phyloP scores from a whole-genome alignment of 495 filamentous ascomycete genomes.

The Hypoxylon trugodes region DNA sequence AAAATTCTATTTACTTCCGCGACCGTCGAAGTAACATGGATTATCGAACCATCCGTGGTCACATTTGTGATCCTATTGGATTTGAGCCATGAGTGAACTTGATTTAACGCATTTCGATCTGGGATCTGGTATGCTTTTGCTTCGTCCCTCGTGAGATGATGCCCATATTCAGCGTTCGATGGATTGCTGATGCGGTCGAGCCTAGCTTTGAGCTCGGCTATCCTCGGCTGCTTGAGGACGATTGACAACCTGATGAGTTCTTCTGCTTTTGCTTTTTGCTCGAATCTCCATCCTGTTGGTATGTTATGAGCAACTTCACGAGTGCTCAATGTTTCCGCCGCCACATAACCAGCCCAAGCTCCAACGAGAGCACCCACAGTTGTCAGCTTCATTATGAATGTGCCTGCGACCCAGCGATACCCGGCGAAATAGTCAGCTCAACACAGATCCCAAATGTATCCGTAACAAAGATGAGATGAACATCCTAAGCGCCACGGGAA shows the following conservation, averaged over 20 bases:
- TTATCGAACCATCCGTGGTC: constrained; percentile 39
- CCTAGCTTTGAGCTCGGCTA: constrained; percentile 47
- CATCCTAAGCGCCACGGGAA: neutral
- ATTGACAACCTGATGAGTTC: constrained; percentile 40
- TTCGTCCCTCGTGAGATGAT: constrained; percentile 46
- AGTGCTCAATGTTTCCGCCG: constrained; percentile 8
- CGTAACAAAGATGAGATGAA: neutral
- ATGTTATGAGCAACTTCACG: constrained; percentile 19
- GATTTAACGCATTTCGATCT: constrained; percentile 15
- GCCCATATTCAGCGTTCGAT: constrained; percentile 35
- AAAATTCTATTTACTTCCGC: constrained; percentile 47
- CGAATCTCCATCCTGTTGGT: constrained; percentile 27
- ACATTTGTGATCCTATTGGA: constrained; percentile 42
- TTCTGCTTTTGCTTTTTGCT: constrained; percentile 12
- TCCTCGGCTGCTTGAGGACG: constrained; percentile 48
- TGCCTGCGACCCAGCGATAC: neutral
- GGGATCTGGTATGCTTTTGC: constrained; percentile 43
- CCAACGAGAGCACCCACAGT: constrained; percentile 6
- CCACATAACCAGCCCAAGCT: constrained; percentile 17
- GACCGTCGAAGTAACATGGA: constrained; percentile 48
- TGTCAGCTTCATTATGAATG: constrained; percentile 12
- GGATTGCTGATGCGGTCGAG: constrained; percentile 37
- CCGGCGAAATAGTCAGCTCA: neutral
- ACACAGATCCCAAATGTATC: neutral
- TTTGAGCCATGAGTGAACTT: constrained; percentile 49